Base-by-base conservation (phyloP, 768 basidiomycete species). In the Chlorophyllum brunneum region DNA sequence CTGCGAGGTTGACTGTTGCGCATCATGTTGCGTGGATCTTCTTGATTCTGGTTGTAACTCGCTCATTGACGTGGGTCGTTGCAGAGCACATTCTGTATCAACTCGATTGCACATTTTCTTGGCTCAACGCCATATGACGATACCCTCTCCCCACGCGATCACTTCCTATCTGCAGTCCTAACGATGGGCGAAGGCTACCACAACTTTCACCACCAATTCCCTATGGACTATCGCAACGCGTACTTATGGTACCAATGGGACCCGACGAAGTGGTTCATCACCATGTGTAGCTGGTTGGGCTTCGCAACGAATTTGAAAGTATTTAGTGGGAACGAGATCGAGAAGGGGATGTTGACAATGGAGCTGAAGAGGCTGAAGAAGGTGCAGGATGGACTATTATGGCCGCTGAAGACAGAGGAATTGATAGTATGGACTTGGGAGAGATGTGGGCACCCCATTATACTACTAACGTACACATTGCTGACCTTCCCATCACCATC, bases 231-330 rank as follows among this genome's bases (percentile, higher is more conserved):
- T 69, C 74, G 90, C 40, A 92, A 92, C 62, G 89, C 89, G 4
- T 81, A 79, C 58, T 66, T 75, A 16, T 88, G 85, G 86, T 88
- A 86, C 61, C 92, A 94, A 66, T 93, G 92, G 62, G 91, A 94
- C 64, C 92, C 92, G 3, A 94, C 93, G 3, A 94, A 95, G 70
- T 95, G 93, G 94, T 94, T 97, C 73, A 97, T 97, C 62, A 81
- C 76, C 16, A 57, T 72, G 34, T 85, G 83, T 59, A 76, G 74
- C 18, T 55, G 64, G 42, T 43, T 91, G 24, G 86, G 91, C 3
- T 69, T 93, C 26, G 93, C 93, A n/a, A 81, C 73, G 38, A 81
- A 93, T 63, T 77, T 97, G 54, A 84, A 86, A 59, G 76, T 81
- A 31, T 97, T 97, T 70, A 91, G 92, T 46, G 83, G 84, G 63